phyloP scores from a whole-genome alignment of 495 filamentous ascomycete genomes.

The Emericellopsis terricola region DNA sequence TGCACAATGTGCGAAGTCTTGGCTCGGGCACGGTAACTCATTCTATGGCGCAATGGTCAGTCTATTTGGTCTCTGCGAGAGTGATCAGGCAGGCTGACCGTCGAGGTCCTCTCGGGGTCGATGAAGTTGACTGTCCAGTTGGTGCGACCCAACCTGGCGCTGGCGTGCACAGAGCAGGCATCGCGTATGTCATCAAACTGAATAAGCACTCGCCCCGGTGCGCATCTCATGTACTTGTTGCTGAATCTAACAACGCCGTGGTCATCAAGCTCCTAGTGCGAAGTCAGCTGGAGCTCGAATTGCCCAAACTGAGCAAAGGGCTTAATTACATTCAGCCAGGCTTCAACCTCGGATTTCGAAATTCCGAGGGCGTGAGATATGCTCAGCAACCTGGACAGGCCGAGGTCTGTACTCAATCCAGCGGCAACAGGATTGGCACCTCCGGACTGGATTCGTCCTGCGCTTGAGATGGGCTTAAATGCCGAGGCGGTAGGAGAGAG shows the following conservation, averaged over 20 bases:
- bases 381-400: slow-evolving; percentile 19
- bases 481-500: slow-evolving; percentile 30
- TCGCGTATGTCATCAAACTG: slow-evolving; percentile 40
- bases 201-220: slow-evolving; percentile 26
- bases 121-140: slow-evolving; percentile 35
- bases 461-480: slow-evolving; percentile 16
- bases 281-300: too few relatives aligned
- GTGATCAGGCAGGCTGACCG: too few relatives aligned
- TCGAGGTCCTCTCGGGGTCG: slow-evolving; percentile 15
- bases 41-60: too few relatives aligned
- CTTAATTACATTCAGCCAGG: slow-evolving; percentile 20
- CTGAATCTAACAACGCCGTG: slow-evolving; percentile 12
- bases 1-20: slow-evolving; percentile 7
- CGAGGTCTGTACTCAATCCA: slow-evolving; percentile 17
- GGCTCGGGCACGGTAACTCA: not conserved
- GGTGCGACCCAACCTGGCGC: slow-evolving; percentile 20
- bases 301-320: too few relatives aligned
- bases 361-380: slow-evolving; percentile 13
- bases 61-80: too few relatives aligned
- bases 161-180: slow-evolving; percentile 27
- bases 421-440: slow-evolving; percentile 3
- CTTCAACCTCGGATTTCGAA: slow-evolving; percentile 12
- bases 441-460: not conserved
- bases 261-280: slow-evolving; percentile 18
- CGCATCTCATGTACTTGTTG: slow-evolving; percentile 10